Percentiles rank a stretch among this genome's conserved stretches.
phyloP scores from a whole-genome alignment of 352 stramenopile species.

The Phytophthora niederhauseri region DNA sequence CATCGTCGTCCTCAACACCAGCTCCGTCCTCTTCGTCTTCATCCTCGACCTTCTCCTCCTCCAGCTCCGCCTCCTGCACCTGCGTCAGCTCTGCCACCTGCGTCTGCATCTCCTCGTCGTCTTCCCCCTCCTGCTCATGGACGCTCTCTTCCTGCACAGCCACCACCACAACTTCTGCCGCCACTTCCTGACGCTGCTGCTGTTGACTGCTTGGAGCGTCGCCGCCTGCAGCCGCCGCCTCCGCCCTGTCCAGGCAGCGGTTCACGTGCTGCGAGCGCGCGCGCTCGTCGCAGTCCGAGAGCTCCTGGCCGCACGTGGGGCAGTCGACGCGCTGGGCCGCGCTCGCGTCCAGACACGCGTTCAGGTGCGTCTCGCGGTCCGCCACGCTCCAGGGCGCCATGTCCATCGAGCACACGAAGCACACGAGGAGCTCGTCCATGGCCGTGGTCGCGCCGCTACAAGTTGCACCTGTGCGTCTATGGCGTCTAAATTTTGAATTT shows the following conservation, averaged over 20 bases:
- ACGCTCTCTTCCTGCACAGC: slow-evolving; percentile 1
- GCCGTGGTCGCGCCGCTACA: neutral
- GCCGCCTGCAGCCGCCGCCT: slow-evolving; percentile 5
- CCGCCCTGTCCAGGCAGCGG: slow-evolving; percentile 56
- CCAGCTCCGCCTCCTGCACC: slow-evolving; percentile 5
- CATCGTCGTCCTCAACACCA: neutral
- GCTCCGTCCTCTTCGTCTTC: neutral
- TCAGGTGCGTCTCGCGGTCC: slow-evolving; percentile 69
- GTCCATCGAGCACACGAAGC: slow-evolving; percentile 68
- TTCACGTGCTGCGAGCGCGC: slow-evolving; percentile 73
- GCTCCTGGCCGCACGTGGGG: slow-evolving; percentile 57
- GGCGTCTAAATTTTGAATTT: neutral
- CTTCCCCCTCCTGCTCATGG: slow-evolving; percentile 2
- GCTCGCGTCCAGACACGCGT: slow-evolving; percentile 69
- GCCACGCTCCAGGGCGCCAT: slow-evolving; percentile 54
- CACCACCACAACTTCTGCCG: neutral
- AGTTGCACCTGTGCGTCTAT: no score
- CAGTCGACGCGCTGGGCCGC: slow-evolving; percentile 50
- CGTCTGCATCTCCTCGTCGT: slow-evolving; percentile 17
- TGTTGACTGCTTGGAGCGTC: neutral
- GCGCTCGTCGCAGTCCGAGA: slow-evolving; percentile 73
- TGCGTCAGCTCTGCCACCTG: slow-evolving; percentile 7
- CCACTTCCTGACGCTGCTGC: slow-evolving; percentile 11
- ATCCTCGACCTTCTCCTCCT: slow-evolving; percentile 5
- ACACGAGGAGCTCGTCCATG: slow-evolving; percentile 36